Conservation (phyloP, 805 yeast species). For the Komagataella pseudopastoris region DNA sequence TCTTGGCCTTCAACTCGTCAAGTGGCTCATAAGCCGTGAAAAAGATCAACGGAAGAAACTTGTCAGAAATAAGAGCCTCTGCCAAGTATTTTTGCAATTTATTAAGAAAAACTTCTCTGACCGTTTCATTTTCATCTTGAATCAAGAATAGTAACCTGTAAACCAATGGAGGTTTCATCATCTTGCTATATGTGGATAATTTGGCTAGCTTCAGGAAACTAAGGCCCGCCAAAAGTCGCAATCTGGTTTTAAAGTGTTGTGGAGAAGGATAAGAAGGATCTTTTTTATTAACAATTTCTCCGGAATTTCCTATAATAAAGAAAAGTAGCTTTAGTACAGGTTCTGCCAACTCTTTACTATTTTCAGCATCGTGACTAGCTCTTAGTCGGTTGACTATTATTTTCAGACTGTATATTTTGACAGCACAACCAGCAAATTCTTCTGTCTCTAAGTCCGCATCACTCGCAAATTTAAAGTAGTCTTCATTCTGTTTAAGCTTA, state of each 20-base stretch:
- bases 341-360: slow-evolving; percentile 31
- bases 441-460: slow-evolving; percentile 10
- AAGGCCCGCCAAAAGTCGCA: slow-evolving; percentile 58
- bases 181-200: slow-evolving; percentile 31
- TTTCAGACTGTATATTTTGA: slow-evolving; percentile 28
- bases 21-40: slow-evolving; percentile 72
- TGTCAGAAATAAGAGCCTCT: slow-evolving; percentile 40
- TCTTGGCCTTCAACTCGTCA: slow-evolving; percentile 28
- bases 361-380: slow-evolving; percentile 20
- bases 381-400: slow-evolving; percentile 48
- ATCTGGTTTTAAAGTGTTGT: slow-evolving; percentile 36
- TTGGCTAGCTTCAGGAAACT: slow-evolving; percentile 53
- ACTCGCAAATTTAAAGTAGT: slow-evolving; percentile 13
- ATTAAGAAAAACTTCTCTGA: slow-evolving; percentile 37
- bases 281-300: slow-evolving; percentile 49
- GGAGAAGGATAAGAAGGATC: slow-evolving; percentile 48
- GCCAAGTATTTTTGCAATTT: slow-evolving; percentile 38
- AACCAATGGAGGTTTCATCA: slow-evolving; percentile 39
- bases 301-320: slow-evolving; percentile 60
- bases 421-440: slow-evolving; percentile 7
- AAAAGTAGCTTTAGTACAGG: slow-evolving; percentile 57
- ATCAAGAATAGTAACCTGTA: slow-evolving; percentile 41
- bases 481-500: slow-evolving; percentile 17
- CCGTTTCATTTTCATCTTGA: slow-evolving; percentile 51
- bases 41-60: slow-evolving; percentile 54